Evolutionary conservation across 148 eudicot genomes (phyloP), one percentile per base, ranked within the genome.

Genomic region (Persicaria maculosa): DNA sequence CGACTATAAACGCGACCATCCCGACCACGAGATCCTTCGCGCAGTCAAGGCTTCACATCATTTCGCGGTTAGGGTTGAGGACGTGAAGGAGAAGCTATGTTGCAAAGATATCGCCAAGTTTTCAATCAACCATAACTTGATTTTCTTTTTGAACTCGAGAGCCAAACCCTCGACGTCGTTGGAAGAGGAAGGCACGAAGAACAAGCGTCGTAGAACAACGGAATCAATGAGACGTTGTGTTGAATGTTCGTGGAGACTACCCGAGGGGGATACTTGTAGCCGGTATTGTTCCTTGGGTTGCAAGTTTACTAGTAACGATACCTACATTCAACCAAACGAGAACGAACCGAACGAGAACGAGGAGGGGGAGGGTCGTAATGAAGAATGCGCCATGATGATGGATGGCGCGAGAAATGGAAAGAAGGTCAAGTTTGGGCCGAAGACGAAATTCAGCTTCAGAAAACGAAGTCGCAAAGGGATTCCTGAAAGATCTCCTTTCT

Each of bases 201-300:
- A 55, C 19, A 2, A 2, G 8, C 17, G 22, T 22, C 9, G 40
- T 1, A 59, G 22, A 9, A 36, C 40, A 59, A 7, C 2, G 10
- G 4, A 19, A 8, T 9, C 65, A 2, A 10, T 20, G 9, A 22
- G 40, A 22, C 9, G 40, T 59, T 59, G 65, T 22, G 9, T 2
- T 59, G 14, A 3, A 20, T 59, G 65, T 9, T 0, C 12, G 9
- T 59, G 65, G 65, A 11, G 40, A 12, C 36, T 59, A 12, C 65
- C 40, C 14, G 40, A 59, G 40, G 14, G 14, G 1, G 31, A 22
- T 22, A 17, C 65, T 59, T 20, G 12, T 59, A 20, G 65, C 36
- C 14, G 2, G 1, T 59, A 59, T 22, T 59, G 65, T 59, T 59
- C 65, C 65, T 59, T 59, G 65, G 65, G 65, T 59, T 59, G 65